These are phyloP conservation scores for Linnemannia hyalina DNA, from an alignment of 192 early-diverging fungal genomes.

Conservation along the genomic window DNA sequence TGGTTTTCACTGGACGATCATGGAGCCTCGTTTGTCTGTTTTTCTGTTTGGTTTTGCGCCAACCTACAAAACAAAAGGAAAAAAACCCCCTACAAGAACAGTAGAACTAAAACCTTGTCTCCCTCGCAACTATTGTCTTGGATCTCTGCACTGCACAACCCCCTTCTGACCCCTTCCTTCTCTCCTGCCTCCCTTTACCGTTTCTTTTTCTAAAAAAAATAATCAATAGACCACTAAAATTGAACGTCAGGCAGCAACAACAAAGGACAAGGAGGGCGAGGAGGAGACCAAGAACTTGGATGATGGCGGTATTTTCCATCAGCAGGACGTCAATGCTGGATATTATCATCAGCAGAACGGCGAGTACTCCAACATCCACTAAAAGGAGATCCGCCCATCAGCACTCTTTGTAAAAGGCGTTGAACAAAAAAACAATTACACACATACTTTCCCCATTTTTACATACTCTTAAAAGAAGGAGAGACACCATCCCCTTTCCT, in stretches of 20 bases:
- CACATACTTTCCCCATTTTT: neutral
- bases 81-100: neutral
- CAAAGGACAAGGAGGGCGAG: slow-evolving; percentile 67
- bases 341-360: slow-evolving; percentile 41
- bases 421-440: neutral
- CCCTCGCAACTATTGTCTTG: slow-evolving; percentile 3
- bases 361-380: slow-evolving; percentile 42
- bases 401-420: neutral
- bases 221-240: slow-evolving; percentile 64
- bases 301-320: slow-evolving; percentile 33
- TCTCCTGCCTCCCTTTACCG: neutral
- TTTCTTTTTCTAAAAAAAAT: neutral
- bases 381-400: neutral
- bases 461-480: neutral
- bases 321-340: slow-evolving; percentile 44
- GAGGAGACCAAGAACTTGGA: slow-evolving; percentile 36
- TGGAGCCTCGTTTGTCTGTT: slow-evolving; percentile 13
- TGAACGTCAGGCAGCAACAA: slow-evolving; percentile 59
- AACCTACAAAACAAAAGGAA: neutral
- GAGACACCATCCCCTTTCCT: slow-evolving; percentile 9
- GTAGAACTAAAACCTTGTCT: slow-evolving; percentile 1
- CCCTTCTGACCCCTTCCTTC: neutral
- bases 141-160: neutral
- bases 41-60: neutral
- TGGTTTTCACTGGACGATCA: slow-evolving; percentile 17